Evolutionary conservation across 2,329 filamentous ascomycete species (phyloP).

Genomic region (Endocalyx cinctus): DNA sequence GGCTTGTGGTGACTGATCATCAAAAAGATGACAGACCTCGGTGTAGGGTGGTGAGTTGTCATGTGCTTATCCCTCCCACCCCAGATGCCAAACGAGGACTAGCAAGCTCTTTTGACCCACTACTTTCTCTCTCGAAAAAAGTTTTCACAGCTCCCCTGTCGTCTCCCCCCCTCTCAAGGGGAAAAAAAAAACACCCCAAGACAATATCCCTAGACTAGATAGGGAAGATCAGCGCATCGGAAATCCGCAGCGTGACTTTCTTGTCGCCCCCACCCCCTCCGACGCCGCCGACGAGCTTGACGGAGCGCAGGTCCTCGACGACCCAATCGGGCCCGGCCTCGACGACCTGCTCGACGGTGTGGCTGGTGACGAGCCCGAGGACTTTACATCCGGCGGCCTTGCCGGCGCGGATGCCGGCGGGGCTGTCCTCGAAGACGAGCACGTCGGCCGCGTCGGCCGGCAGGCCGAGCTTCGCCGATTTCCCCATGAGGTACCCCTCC

Average conservation of each 20-base stretch:
- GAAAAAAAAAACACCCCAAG: too few species aligned
- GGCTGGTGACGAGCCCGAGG: conserved; percentile 79
- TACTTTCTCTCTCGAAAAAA: too few species aligned
- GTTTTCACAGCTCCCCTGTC: neutral
- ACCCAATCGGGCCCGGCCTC: conserved; percentile 85
- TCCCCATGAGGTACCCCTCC: conserved; percentile 66
- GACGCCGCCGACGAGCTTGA: conserved; percentile 56
- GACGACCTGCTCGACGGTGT: conserved; percentile 65
- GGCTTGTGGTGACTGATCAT: too few species aligned
- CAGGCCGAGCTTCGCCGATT: conserved; percentile 54
- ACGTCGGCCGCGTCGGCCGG: conserved; percentile 45
- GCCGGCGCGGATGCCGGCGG: conserved; percentile 76
- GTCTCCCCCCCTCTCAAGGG: neutral
- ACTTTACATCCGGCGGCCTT: conserved; percentile 85
- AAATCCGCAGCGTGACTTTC: conserved; percentile 63
- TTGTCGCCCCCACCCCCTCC: conserved; percentile 51
- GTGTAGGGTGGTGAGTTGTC: too few species aligned
- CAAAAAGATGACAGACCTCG: too few species aligned
- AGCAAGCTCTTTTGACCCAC: too few species aligned
- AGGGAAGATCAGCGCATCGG: too few species aligned
- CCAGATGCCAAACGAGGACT: too few species aligned
- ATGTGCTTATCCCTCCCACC: too few species aligned
- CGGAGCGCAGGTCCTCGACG: conserved; percentile 71
- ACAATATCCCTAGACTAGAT: too few species aligned
- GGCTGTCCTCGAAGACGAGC: conserved; percentile 84